Percentiles rank a stretch among this genome's conserved stretches.
These are phyloP conservation scores for Lipomyces kockii DNA, from an alignment of 805 yeast genomes.

Conservation along the genomic window DNA sequence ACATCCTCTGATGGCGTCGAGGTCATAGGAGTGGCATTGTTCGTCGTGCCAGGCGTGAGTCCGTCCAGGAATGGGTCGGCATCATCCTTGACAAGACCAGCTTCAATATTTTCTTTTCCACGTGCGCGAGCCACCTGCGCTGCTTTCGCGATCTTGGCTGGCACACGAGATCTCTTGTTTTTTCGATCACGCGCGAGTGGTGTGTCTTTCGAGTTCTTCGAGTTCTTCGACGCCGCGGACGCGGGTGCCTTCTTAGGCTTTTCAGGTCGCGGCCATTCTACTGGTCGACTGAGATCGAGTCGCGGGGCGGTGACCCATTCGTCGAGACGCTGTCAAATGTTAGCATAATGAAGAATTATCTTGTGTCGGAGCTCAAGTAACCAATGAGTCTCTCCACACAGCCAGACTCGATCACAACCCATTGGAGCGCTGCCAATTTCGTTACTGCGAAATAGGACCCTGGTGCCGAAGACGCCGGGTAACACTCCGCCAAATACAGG, in stretches of 20 bases:
- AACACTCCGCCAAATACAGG: not conserved
- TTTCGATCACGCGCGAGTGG: slow-evolving; percentile 30
- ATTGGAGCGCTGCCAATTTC: too few species aligned
- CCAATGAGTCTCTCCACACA: not conserved
- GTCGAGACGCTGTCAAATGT: slow-evolving; percentile 65
- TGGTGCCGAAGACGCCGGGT: not conserved
- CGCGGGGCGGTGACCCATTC: slow-evolving; percentile 85
- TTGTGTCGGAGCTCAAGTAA: not conserved
- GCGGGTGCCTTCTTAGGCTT: slow-evolving; percentile 52
- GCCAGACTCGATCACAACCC: not conserved
- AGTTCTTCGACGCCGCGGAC: slow-evolving; percentile 37
- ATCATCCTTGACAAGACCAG: slow-evolving; percentile 17
- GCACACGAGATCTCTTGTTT: slow-evolving; percentile 25
- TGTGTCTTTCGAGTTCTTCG: slow-evolving; percentile 19
- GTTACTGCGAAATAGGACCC: too few species aligned
- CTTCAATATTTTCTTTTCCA: slow-evolving; percentile 40
- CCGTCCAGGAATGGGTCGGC: not conserved
- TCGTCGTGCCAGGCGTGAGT: not conserved
- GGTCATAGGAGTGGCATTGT: slow-evolving; percentile 27
- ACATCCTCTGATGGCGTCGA: slow-evolving; percentile 14
- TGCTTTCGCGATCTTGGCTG: slow-evolving; percentile 42
- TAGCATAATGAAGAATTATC: not conserved
- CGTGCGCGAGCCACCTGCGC: slow-evolving; percentile 46
- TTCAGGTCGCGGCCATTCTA: slow-evolving; percentile 70
- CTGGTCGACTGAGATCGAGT: slow-evolving; percentile 71